phyloP scores from a whole-genome alignment of 805 yeast species.

The Zygotorulaspora chibaensis region DNA sequence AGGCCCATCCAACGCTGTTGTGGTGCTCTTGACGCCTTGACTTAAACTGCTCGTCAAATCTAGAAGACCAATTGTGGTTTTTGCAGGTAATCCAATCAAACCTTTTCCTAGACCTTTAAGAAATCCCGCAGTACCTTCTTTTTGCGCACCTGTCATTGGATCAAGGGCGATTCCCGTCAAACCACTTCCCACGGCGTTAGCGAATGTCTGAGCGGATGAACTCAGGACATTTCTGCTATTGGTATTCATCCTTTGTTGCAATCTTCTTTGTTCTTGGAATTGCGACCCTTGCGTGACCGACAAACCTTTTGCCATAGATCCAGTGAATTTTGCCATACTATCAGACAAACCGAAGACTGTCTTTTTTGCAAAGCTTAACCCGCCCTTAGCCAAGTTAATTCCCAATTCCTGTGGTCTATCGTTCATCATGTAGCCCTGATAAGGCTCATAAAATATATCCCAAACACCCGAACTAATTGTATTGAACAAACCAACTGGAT shows the following conservation, averaged over 20 bases:
- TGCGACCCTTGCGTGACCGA: slow-evolving; percentile 82
- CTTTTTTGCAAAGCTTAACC: slow-evolving; percentile 87
- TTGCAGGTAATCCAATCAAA: slow-evolving; percentile 91
- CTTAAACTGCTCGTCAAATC: slow-evolving; percentile 90
- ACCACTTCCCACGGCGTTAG: slow-evolving; percentile 84
- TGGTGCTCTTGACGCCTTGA: slow-evolving; percentile 89
- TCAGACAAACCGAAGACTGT: slow-evolving; percentile 94
- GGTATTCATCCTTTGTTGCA: slow-evolving; percentile 68
- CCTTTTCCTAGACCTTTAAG: slow-evolving; percentile 94
- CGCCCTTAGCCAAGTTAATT: slow-evolving; percentile 93
- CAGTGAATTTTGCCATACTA: slow-evolving; percentile 87
- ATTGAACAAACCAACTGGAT: slow-evolving; percentile 95
- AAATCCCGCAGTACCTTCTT: slow-evolving; percentile 88
- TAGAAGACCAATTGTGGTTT: slow-evolving; percentile 90
- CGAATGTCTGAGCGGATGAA: slow-evolving; percentile 81
- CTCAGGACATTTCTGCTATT: slow-evolving; percentile 84
- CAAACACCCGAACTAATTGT: slow-evolving; percentile 90
- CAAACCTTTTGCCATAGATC: slow-evolving; percentile 90
- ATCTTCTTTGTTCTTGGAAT: slow-evolving; percentile 77
- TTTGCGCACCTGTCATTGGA: slow-evolving; percentile 85
- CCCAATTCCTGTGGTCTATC: slow-evolving; percentile 97
- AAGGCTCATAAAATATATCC: slow-evolving; percentile 96
- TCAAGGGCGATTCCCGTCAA: slow-evolving; percentile 84
- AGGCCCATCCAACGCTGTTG: slow-evolving; percentile 81
- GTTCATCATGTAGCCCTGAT: slow-evolving; percentile 88